Evolutionary conservation across 2,329 filamentous ascomycete genomes (phyloP).

Genomic region (Polytolypa hystricis): DNA sequence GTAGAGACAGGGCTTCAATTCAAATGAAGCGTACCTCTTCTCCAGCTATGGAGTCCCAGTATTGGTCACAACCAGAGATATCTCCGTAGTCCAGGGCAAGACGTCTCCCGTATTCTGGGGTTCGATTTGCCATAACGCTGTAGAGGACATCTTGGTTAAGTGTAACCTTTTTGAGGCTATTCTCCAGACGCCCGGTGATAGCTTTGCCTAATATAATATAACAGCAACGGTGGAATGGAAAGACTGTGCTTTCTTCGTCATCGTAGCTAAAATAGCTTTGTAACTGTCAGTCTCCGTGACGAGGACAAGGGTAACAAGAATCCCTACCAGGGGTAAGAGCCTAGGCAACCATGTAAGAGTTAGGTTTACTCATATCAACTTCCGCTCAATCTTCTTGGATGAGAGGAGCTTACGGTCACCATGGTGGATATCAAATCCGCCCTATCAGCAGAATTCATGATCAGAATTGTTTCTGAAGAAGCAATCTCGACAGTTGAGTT

Average conservation of each 20-base stretch:
- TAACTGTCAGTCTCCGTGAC: neutral
- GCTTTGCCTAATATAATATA: neutral
- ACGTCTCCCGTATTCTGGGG: neutral
- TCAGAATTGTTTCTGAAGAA: no score
- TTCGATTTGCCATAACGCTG: neutral
- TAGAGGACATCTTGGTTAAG: conserved; percentile 2
- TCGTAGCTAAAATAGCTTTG: neutral
- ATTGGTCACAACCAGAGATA: neutral
- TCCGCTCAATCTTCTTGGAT: neutral
- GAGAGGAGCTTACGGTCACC: neutral
- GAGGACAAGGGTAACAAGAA: neutral
- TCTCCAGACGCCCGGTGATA: neutral
- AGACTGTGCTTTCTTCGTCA: neutral
- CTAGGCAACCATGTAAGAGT: no score
- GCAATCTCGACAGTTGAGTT: no score
- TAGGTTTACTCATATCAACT: neutral
- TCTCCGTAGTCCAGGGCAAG: conserved; percentile 2
- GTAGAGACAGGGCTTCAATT: neutral
- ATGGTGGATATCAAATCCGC: neutral
- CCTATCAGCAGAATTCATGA: neutral
- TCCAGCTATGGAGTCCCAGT: conserved; percentile 1
- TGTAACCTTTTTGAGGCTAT: neutral
- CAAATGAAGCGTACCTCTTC: conserved; percentile 1
- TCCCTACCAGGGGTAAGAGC: neutral
- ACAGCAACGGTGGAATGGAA: conserved; percentile 4